A percentile compares a stretch with the other conserved stretches of the same genome.
phyloP scores from a whole-genome alignment of 139 green algal genomes.

The Chlorella sorokiniana region DNA sequence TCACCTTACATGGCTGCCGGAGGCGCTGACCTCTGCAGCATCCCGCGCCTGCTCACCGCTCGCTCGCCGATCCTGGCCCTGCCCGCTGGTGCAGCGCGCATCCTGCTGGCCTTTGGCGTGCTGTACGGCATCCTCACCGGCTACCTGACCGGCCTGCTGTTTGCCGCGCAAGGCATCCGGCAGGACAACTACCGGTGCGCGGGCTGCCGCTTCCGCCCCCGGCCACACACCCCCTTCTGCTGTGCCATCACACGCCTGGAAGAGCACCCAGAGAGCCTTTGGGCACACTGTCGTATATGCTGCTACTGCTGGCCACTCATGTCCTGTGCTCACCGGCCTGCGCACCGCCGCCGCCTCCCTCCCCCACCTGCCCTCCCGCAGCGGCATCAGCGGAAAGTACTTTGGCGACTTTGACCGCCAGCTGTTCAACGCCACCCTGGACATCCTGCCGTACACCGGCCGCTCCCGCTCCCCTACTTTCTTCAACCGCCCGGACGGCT shows the following conservation, averaged over 20 bases:
- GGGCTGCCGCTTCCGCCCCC: not conserved
- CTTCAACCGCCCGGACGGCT: conserved; percentile 40
- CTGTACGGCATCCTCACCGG: conserved; percentile 31
- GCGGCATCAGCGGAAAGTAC: conserved; percentile 22
- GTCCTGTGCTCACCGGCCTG: not conserved
- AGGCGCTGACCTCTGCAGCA: not conserved
- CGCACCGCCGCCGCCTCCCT: not conserved
- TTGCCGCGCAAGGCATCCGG: conserved; percentile 35
- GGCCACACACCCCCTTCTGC: not conserved
- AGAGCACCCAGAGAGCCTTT: not conserved
- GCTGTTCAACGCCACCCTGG: not conserved
- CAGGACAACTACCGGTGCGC: conserved; percentile 24
- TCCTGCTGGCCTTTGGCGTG: conserved; percentile 29
- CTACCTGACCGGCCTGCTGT: conserved; percentile 41
- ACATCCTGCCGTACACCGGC: not conserved
- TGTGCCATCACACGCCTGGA: not conserved
- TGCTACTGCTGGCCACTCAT: not conserved
- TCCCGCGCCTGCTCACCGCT: not conserved
- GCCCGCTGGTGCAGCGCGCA: conserved; percentile 16
- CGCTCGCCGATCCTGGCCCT: not conserved
- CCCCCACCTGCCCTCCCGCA: too few relatives aligned
- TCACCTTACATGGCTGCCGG: not conserved
- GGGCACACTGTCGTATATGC: too few relatives aligned
- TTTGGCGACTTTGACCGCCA: conserved; percentile 37
- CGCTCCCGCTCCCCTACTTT: not conserved